Evolutionary conservation across 75 land plant genomes (phyloP).

Genomic region (Pseudotsuga menziesii): DNA sequence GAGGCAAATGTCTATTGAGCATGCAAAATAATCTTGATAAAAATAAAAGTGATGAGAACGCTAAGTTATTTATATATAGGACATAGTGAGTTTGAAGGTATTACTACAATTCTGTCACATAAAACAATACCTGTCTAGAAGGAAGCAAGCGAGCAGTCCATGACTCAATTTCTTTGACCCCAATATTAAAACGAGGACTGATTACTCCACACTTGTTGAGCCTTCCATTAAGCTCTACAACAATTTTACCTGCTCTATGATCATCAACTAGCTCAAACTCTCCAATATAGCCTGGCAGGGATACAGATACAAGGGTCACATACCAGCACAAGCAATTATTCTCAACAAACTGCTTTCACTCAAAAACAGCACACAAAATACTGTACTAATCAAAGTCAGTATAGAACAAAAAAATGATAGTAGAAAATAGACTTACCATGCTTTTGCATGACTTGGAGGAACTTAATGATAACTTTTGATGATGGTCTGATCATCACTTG

Average conservation of each 20-base stretch:
- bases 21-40: not conserved
- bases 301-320: not conserved
- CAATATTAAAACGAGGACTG: conserved; percentile 60
- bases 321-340: not conserved
- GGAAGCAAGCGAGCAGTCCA: conserved; percentile 71
- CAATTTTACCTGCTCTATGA: conserved; percentile 57
- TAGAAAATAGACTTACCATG: conserved; percentile 30
- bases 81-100: not conserved
- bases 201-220: conserved; percentile 72
- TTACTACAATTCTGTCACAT: not conserved
- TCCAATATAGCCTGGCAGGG: conserved; percentile 56
- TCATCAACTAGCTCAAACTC: conserved; percentile 74
- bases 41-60: not conserved
- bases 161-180: conserved; percentile 48
- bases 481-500: conserved; percentile 67
- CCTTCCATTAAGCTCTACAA: conserved; percentile 60
- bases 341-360: not conserved
- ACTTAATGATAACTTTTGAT: conserved; percentile 67
- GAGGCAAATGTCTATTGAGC: not conserved
- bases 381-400: not conserved
- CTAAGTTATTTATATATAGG: not conserved
- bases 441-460: conserved; percentile 64
- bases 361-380: no score
- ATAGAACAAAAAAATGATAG: not conserved
- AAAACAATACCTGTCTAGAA: conserved; percentile 49